Evolutionary conservation across 371 early-diverging fungal genomes (phyloP), one percentile per base, ranked within the genome.

Genomic region (Mortierella sp.): DNA sequence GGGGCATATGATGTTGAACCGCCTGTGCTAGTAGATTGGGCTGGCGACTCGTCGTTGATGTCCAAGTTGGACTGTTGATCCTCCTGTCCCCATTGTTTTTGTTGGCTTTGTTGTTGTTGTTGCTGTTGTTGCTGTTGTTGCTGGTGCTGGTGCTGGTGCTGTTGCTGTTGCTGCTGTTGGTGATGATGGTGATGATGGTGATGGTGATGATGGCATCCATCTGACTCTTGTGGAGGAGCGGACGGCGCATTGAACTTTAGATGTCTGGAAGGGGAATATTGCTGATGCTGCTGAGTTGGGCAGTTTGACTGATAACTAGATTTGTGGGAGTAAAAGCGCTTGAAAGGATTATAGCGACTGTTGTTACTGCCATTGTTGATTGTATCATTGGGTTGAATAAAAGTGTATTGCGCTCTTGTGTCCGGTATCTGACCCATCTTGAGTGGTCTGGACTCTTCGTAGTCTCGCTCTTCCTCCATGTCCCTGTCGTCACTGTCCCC

Each of bases 361-460:
- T 32, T 63, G 41, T 11, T 40, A 9, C 36, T 60, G 6, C 40
- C 22, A 15, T 10, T 63, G 36, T 45, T 36, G 66, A 62, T 53
- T n/a, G 66, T 63, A 63, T 71, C 72, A 13, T 45, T 66, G 10
- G 76, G 77, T 11, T 77, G 77, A 45, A 77, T 72, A 32, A 67
- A 77, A 1, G 77, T 77, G 61, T 71, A 77, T n/a, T 77, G 77
- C 1, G 77, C 68, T 5, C 64, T 36, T 11, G 69, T 43, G 28
- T 65, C 60, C 1, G 77, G 77, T 28, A 77, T 60, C 24, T 53
- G 63, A 0, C 77, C 77, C 68, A 68, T 71, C 72, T 71, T 77
- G 41, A 77, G 53, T 0, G 77, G 77, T 15, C 77, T 50, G 0
- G 77, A 77, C n/a, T 72, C 78, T 53, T 78, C 73, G 36, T 78